These are phyloP conservation scores for Stachybotrys elegans DNA, from an alignment of 2,329 filamentous ascomycete species.

Conservation along the genomic window DNA sequence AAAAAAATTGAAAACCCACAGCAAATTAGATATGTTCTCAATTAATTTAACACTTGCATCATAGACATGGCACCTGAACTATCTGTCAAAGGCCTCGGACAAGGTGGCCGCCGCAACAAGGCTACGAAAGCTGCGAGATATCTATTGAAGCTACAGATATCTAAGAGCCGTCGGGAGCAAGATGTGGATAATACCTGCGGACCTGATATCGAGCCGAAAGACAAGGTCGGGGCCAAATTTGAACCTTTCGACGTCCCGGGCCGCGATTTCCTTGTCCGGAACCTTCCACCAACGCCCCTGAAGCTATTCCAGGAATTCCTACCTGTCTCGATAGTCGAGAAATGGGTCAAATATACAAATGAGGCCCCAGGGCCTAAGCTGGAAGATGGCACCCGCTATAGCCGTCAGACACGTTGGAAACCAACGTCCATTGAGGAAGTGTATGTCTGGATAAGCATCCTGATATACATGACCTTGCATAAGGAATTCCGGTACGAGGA, in stretches of 20 bases:
- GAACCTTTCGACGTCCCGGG: background rate
- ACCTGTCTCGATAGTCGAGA: slow-evolving; percentile 2
- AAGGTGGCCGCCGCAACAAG: slow-evolving; percentile 1
- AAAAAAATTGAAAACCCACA: background rate
- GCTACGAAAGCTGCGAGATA: slow-evolving; percentile 1
- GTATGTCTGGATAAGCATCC: slow-evolving; percentile 2
- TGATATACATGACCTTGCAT: slow-evolving; percentile 1
- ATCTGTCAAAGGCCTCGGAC: background rate
- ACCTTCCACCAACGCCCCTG: slow-evolving; percentile 4
- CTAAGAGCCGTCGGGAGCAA: slow-evolving; percentile 1
- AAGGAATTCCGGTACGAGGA: background rate
- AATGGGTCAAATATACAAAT: slow-evolving; percentile 4
- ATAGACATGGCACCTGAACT: slow-evolving; percentile 3
- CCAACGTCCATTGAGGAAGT: background rate
- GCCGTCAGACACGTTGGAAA: slow-evolving; percentile 1
- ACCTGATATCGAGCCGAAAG: background rate
- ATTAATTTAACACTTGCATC: background rate
- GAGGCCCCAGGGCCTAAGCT: background rate
- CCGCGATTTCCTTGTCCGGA: slow-evolving; percentile 1
- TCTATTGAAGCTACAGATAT: slow-evolving; percentile 3
- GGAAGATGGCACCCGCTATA: background rate
- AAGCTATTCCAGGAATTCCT: slow-evolving; percentile 5
- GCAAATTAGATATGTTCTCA: background rate
- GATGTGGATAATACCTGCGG: slow-evolving; percentile 1
- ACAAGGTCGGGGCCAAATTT: background rate